Evolutionary conservation across 2,329 filamentous ascomycete species (phyloP).

Genomic region (Plenodomus lindquistii): DNA sequence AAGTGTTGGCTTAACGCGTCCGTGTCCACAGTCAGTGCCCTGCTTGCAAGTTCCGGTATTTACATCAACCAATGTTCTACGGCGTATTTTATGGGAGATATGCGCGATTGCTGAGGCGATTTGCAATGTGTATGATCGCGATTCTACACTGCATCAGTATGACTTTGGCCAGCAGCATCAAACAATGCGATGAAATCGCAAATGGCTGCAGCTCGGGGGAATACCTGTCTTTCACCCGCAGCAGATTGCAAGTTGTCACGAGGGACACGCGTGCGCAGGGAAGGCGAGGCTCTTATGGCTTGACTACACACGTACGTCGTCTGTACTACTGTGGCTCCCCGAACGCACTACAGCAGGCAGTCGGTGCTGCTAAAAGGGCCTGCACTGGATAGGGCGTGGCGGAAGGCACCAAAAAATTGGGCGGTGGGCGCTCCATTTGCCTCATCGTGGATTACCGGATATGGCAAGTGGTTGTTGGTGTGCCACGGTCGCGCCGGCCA

Average conservation of each 20-base stretch:
- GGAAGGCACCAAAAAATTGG: not conserved
- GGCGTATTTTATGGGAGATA: no score
- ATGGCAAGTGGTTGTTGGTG: not conserved
- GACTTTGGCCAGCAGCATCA: no score
- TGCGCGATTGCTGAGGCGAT: no score
- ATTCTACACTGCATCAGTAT: no score
- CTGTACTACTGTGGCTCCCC: not conserved
- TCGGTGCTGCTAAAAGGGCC: not conserved
- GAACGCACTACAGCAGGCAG: slow-evolving; percentile 3
- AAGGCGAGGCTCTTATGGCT: not conserved
- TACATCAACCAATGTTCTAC: no score
- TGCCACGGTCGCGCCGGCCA: not conserved
- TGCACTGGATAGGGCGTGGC: not conserved
- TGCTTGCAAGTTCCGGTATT: no score
- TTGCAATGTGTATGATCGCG: no score
- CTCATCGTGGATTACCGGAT: slow-evolving; percentile 1
- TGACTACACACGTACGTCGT: not conserved
- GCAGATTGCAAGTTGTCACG: not conserved
- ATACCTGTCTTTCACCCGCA: no score
- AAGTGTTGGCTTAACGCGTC: not conserved
- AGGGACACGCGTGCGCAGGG: not conserved
- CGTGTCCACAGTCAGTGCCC: not conserved
- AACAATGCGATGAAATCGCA: no score
- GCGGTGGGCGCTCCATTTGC: slow-evolving; percentile 12
- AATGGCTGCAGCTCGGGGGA: no score